Evolutionary conservation across 257 asterid genomes (phyloP), one percentile per base, ranked within the genome.

Genomic region (Solanum gandarillasii): DNA sequence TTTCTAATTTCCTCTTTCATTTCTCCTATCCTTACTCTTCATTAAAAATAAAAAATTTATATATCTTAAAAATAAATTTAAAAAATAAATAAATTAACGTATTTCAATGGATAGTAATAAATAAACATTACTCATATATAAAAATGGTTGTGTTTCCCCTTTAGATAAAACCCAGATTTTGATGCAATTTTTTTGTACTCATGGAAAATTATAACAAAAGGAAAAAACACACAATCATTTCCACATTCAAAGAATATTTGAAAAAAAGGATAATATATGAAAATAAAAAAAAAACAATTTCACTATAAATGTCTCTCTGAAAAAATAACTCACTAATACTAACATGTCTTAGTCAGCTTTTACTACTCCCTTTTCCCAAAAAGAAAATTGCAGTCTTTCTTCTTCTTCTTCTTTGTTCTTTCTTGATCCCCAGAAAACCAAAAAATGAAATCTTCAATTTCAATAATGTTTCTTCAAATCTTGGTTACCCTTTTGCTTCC

Each of bases 401-500:
- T 41, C 83, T 70, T 48, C 83, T 86, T 52, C 84, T 86, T 70
- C 88, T 27, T 25, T 70, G 23, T 86, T 70, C 72, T 73, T 78
- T 46, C 55, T 48, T 85, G 78, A 70, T 86, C 55, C 84, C n/a
- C 88, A 2, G 32, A 41, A 25, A 16, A 23, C 10, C 27, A 8
- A 27, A 27, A 25, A n/a, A 16, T 14, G 38, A 68, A 48, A 27
- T 10, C 11, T 23, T 9, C 43, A 87, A 12, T 46, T 60, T 18
- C 58, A 87, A 89, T 58, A 88, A 74, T 90, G 88, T 71, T 23
- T 88, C 84, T 68, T 31, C 27, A 86, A 38, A 58, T 92, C 41
- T 71, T 92, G 5, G 20, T 89, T 14, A 46, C 90, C 38, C 88
- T 93, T 18, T 31, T 86, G 3, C 79, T 75, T 3, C 91, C 92